A percentile compares a stretch with the other conserved stretches of the same genome.
Evolutionary conservation across 768 basidiomycete genomes (phyloP).

Genomic region (Auricularia sp.): DNA sequence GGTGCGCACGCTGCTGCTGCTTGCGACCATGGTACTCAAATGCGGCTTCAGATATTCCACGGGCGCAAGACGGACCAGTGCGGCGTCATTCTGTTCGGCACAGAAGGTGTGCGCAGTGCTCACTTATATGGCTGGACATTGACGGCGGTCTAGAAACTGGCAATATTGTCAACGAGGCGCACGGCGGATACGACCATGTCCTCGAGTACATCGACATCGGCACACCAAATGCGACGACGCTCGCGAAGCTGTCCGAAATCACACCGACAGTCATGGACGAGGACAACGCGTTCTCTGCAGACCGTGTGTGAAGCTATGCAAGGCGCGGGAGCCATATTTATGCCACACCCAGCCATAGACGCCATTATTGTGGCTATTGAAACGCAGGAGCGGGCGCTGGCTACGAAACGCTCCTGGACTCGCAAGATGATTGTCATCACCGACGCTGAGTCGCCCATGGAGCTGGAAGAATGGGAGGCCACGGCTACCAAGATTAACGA

Average conservation of each 20-base stretch:
- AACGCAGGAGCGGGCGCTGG: slow-evolving; percentile 59
- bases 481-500: slow-evolving; percentile 56
- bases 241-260: slow-evolving; percentile 56
- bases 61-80: slow-evolving; percentile 91
- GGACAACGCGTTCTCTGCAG: slow-evolving; percentile 29
- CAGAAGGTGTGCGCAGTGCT: slow-evolving; percentile 42
- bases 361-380: slow-evolving; percentile 81
- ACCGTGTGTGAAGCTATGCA: slow-evolving; percentile 41
- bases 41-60: slow-evolving; percentile 61
- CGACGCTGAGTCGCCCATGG: slow-evolving; percentile 69
- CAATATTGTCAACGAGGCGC: slow-evolving; percentile 50
- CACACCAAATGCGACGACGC: slow-evolving; percentile 53
- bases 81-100: slow-evolving; percentile 83
- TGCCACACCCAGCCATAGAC: slow-evolving; percentile 49
- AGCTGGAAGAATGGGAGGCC: slow-evolving; percentile 65
- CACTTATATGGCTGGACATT: slow-evolving; percentile 8
- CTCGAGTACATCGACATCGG: slow-evolving; percentile 59
- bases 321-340: slow-evolving; percentile 16
- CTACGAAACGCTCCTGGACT: slow-evolving; percentile 71
- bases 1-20: slow-evolving; percentile 32
- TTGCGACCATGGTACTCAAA: not conserved
- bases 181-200: slow-evolving; percentile 68
- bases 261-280: slow-evolving; percentile 33
- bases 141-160: slow-evolving; percentile 39
- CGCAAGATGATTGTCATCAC: slow-evolving; percentile 78